Base-by-base conservation (phyloP, 139 green algal genomes). In the Tetradesmus lagerheimii region DNA sequence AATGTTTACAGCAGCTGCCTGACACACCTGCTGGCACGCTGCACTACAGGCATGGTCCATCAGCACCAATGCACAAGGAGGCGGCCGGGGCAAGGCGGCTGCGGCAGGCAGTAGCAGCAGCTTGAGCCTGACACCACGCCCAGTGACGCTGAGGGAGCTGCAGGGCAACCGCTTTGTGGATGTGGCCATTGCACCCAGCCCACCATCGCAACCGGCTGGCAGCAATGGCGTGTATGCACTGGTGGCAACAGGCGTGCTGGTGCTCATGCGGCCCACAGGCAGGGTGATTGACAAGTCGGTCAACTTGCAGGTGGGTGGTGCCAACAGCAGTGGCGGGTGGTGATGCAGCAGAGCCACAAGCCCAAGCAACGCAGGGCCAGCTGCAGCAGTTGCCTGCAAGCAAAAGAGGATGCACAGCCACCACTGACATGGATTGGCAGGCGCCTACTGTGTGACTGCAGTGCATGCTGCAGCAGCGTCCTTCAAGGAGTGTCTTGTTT, bases 271-370 rank as follows among this genome's bases (percentile, higher is more conserved):
- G 0, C 50, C 90, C 0, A 78, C 80, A 25, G 91, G 85, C 8
- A 90, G 91, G n/a, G 81, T 53, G 2, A 47, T 94, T 6, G 93
- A 95, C 77, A 95, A 93, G 43, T 90, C 88, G 35, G 85, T 94
- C 15, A 92, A 89, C 86, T 64, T 95, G 34, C 85, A 93, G 92
- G 92, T 94, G 50, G 4, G 85, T 35, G 57, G 1, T 71, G 57
- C n/a, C 57, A 71, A 31, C 23, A 31, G 23, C 57, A 18, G 23
- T n/a, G 25, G 11, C 4, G 11, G 14, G 45, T 57, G 31, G 4
- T 31, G 57, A 4, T 31, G 23, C 57, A 8, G 57, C 20, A 71
- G 57, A 11, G 57, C 45, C 14, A 12, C 45, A 11, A 57, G 23
- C 16, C 75, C 45, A 45, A 16, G 37, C 27, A 11, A 53, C 14